Conservation (phyloP, 2,329 filamentous ascomycete genomes). For the Neofusicoccum laricinum region DNA sequence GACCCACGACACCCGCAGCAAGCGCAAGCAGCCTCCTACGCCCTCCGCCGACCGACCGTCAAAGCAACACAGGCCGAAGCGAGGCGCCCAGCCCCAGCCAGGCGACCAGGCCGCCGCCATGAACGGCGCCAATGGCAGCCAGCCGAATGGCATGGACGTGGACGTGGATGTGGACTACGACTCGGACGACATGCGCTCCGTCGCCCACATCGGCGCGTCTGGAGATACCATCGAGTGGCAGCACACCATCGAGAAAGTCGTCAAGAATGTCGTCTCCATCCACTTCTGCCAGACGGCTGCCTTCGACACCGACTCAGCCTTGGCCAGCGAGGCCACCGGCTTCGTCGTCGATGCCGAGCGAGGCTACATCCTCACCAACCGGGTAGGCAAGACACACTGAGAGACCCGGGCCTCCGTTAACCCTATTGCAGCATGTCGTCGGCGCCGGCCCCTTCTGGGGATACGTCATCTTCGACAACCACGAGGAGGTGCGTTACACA, state of each 20-base stretch:
- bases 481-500: slow-evolving; percentile 63
- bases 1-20: slow-evolving; percentile 40
- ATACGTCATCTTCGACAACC: slow-evolving; percentile 97
- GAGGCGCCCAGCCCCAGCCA: slow-evolving; percentile 32
- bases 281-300: slow-evolving; percentile 97
- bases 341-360: slow-evolving; percentile 95
- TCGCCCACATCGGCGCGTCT: slow-evolving; percentile 44
- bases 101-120: slow-evolving; percentile 37
- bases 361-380: slow-evolving; percentile 62
- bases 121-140: slow-evolving; percentile 35
- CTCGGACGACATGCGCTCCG: slow-evolving; percentile 39
- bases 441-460: slow-evolving; percentile 96
- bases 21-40: slow-evolving; percentile 56
- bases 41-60: slow-evolving; percentile 50
- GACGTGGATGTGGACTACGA: slow-evolving; percentile 42
- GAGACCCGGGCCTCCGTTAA: slow-evolving; percentile 23
- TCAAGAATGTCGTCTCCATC: slow-evolving; percentile 96
- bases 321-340: slow-evolving; percentile 93
- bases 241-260: slow-evolving; percentile 88
- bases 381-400: slow-evolving; percentile 25
- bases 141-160: slow-evolving; percentile 34
- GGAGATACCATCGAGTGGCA: slow-evolving; percentile 85
- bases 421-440: slow-evolving; percentile 69
- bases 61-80: slow-evolving; percentile 54
- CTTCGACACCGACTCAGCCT: slow-evolving; percentile 93